phyloP scores from a whole-genome alignment of 208 protist species.

The Trypanosoma rangeli region DNA sequence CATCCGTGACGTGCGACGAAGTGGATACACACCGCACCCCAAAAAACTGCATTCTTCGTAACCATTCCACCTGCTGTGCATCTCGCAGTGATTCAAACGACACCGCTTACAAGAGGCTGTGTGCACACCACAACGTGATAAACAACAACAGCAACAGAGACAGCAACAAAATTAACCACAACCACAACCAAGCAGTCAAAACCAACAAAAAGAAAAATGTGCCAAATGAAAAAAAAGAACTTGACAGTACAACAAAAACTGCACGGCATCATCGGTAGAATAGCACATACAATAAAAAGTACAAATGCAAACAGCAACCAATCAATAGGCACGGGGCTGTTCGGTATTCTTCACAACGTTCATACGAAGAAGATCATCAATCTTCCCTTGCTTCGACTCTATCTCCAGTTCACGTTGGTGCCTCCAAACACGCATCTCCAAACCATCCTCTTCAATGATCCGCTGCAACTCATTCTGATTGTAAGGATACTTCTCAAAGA shows the following conservation, averaged over 20 bases:
- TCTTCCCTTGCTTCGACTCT: constrained; percentile 62
- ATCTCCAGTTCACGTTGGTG: constrained; percentile 76
- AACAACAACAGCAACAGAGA: not conserved
- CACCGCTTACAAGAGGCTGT: not conserved
- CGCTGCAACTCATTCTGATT: constrained; percentile 67
- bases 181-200: not conserved
- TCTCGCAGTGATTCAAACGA: not conserved
- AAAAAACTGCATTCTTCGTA: constrained; percentile 33
- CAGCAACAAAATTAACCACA: not conserved
- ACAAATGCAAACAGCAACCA: no score
- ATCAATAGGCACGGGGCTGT: not conserved
- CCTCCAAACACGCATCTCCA: constrained; percentile 87
- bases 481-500: constrained; percentile 78
- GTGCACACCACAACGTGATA: constrained; percentile 2
- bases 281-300: no score
- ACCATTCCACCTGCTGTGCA: constrained; percentile 37
- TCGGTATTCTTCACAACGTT: constrained; percentile 46
- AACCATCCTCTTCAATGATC: constrained; percentile 67
- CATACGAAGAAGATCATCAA: constrained; percentile 70
- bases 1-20: constrained; percentile 21
- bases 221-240: not conserved
- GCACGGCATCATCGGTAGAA: no score
- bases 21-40: constrained; percentile 35
- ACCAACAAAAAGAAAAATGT: not conserved
- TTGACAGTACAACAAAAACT: no score